A percentile compares a stretch with the other conserved stretches of the same genome.
Conservation (phyloP, 768 basidiomycete species). For the Tubosaeta sp. region DNA sequence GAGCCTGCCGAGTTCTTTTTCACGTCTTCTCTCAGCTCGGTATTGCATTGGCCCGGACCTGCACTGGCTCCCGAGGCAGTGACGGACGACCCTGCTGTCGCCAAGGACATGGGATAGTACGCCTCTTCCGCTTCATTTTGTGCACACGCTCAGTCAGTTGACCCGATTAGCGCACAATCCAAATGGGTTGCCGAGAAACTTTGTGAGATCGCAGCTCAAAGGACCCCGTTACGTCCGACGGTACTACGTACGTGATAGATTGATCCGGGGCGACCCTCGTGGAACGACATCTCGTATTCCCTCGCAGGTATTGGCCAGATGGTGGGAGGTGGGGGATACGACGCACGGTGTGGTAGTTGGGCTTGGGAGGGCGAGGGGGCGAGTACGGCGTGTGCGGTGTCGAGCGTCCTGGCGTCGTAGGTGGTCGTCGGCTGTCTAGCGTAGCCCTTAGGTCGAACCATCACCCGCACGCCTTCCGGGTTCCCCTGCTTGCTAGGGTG, state of each 20-base stretch:
- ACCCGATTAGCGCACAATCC: conserved; percentile 24
- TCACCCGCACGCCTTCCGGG: too few species aligned
- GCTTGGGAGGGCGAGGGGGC: too few species aligned
- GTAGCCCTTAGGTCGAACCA: too few species aligned
- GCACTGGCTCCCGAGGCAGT: conserved; percentile 21
- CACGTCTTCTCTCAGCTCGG: conserved; percentile 43
- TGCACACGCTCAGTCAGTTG: too few species aligned
- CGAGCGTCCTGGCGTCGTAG: too few species aligned
- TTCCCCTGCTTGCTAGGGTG: too few species aligned
- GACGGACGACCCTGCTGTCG: conserved; percentile 22
- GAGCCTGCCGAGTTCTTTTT: conserved; percentile 44
- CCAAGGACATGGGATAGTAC: too few species aligned
- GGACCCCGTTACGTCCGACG: conserved; percentile 18
- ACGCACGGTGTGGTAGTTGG: too few species aligned
- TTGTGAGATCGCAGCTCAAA: conserved; percentile 38
- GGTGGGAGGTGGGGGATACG: conserved; percentile 51
- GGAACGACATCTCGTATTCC: not conserved
- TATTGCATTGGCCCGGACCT: conserved; percentile 19
- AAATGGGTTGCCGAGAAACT: conserved; percentile 57
- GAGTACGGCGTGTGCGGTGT: too few species aligned
- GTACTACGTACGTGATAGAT: conserved; percentile 18
- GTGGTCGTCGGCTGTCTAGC: too few species aligned
- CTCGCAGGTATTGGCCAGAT: conserved; percentile 50
- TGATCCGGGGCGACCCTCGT: not conserved
- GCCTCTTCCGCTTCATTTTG: not conserved